Base-by-base conservation (phyloP, 768 basidiomycete species). In the Hypholoma fasciculare region DNA sequence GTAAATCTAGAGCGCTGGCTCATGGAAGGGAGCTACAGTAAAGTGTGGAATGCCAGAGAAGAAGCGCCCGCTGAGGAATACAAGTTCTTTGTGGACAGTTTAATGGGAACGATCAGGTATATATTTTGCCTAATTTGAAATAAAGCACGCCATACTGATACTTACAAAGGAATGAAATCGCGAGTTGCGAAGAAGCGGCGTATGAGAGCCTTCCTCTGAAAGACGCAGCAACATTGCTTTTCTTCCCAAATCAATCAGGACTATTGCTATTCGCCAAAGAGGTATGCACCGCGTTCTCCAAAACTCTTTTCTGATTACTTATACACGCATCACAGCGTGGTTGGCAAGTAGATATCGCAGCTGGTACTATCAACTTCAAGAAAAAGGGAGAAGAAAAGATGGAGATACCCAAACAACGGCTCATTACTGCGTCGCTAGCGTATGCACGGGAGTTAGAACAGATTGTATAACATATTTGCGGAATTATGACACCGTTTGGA, bases 1-100 rank as follows among this genome's bases (percentile, higher is more conserved):
- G 89, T 95, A 57, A 92, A 95, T 70, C 85, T 96, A 60, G 96
- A 99, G 72, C 82, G 91, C 50, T 98, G 96, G 92, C 82, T 98
- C 46, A 99, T 99, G 96, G 96, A 98, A 72, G 96, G 96, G 39
- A 91, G 90, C 66, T 99, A 98, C 72, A 94, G 92, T 74, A 96
- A 96, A 71, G 96, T 98, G 11, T 99, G 96, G 92, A 87, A 91
- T 67, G 96, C 96, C 38, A 85, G 95, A 63, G 92, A 92, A 62
- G 88, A 94, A 65, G 92, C 95, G 1, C 94, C 96, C 1, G 85
- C 91, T 38, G 92, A 94, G 61, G 96, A 98, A 70, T 97, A 97
- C 79, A 92, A 90, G 64, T 92, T 92, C 77, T 94, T 98, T 65
- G 86, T 97, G 9, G 92, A 96, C 67, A 91, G 91, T 65, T 77